Conservation (phyloP, 2,329 filamentous ascomycete species). For the Amauroascus verrucosus region DNA sequence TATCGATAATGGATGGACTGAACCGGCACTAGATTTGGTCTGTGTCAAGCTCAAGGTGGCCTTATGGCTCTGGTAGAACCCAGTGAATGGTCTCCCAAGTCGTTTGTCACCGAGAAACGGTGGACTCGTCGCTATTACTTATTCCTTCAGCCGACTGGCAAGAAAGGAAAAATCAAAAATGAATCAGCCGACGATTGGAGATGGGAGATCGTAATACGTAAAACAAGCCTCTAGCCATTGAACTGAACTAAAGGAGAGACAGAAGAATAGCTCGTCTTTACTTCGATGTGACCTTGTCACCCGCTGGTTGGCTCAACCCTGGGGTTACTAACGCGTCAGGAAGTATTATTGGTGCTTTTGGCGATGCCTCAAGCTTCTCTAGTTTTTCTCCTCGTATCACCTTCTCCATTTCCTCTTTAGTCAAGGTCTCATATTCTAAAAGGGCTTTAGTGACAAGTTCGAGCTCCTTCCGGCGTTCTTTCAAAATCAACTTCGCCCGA, state of each 20-base stretch:
- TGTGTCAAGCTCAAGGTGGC: too few species aligned
- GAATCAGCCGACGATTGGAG: not conserved
- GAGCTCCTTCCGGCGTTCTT: slow-evolving; percentile 67
- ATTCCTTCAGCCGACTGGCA: not conserved
- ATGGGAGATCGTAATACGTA: not conserved
- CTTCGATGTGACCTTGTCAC: slow-evolving; percentile 23
- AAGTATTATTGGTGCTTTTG: slow-evolving; percentile 51
- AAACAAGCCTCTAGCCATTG: not conserved
- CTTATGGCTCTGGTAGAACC: too few species aligned
- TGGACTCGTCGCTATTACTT: not conserved
- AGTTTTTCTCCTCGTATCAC: slow-evolving; percentile 81
- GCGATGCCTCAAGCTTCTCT: slow-evolving; percentile 50
- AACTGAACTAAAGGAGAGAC: not conserved
- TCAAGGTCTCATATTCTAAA: slow-evolving; percentile 87
- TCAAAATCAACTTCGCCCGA: slow-evolving; percentile 61
- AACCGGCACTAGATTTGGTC: not conserved
- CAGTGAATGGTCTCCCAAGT: too few species aligned
- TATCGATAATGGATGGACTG: not conserved
- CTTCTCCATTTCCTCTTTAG: slow-evolving; percentile 79
- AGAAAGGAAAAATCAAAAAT: not conserved
- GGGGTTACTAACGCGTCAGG: slow-evolving; percentile 42
- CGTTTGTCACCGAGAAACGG: not conserved
- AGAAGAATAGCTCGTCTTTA: not conserved
- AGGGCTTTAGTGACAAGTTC: slow-evolving; percentile 81
- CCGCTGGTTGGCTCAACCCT: slow-evolving; percentile 11